Evolutionary conservation across 2,329 filamentous ascomycete species (phyloP), one percentile per base, ranked within the genome.

Genomic region (Cryphonectria parasitica): DNA sequence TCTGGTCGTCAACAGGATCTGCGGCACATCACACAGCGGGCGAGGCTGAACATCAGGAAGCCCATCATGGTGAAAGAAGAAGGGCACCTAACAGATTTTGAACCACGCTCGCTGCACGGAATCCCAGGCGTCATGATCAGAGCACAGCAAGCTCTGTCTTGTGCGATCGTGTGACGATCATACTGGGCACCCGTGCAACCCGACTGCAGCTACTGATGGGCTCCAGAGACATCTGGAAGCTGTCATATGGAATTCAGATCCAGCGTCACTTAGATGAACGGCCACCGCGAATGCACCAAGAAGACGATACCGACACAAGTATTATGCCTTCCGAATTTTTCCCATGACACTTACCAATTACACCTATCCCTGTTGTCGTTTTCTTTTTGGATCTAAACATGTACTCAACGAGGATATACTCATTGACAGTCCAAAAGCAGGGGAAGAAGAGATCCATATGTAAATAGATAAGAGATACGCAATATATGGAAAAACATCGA

Each of bases 21-120:
- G 66, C 72, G 61, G 74, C 66, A 58, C 72, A 74, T 75, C 74
- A 75, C 65, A 70, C 69, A 36, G 31, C 58, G 69, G 49, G 56
- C 60, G 45, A 49, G 56, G 41, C 28, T 39, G 39, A 64, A 43
- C 43, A 41, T 64, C 64, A 64, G 45, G 25, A 56, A 60, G 13
- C 3, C 15, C n/a, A 36, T 22, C 28, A 58, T 17, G 25, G 28
- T 31, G 54, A 19, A 17, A 8, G 6, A 31, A 17, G 25, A 3
- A 19, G 45, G 45, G 22, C 22, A 31, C 54, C n/a, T n/a, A 10
- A 25, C 54, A 7, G 28, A n/a, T 17, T 31, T 34, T 19, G 13
- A 19, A 19, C 6, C 54, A 31, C 15, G 13, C 54, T 19, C 28
- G 54, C 54, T 58, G 54, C 2, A 19, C 28, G 15, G 28, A 31